Evolutionary conservation across 148 eudicot species (phyloP).

Genomic region (Vaccinium myrtillus): DNA sequence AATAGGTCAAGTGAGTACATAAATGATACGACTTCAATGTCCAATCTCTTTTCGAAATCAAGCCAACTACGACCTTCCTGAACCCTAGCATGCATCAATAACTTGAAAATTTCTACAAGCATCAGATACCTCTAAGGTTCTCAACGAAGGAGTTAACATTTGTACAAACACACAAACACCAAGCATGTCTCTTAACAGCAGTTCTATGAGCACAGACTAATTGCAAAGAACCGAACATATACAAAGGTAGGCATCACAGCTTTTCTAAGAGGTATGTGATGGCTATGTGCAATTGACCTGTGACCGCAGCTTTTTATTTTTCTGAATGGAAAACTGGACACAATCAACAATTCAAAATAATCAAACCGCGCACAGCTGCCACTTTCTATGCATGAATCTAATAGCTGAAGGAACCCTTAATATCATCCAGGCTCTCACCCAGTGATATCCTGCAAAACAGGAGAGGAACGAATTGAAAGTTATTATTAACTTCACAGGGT

Average conservation of each 20-base stretch:
- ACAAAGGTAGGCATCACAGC: neutral
- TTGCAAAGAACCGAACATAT: neutral
- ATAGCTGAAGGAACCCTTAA: slow-evolving; percentile 48
- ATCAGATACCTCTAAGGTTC: neutral
- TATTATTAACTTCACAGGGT: neutral
- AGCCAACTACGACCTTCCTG: neutral
- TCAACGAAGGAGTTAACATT: neutral
- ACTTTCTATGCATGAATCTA: neutral
- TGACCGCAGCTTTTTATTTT: neutral
- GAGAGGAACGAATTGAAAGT: neutral
- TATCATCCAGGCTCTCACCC: slow-evolving; percentile 66
- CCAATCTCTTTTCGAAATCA: neutral
- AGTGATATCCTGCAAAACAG: slow-evolving; percentile 48
- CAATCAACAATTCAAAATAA: neutral
- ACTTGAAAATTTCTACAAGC: neutral
- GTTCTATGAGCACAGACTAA: neutral
- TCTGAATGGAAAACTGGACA: neutral
- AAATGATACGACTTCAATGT: neutral
- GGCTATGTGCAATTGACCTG: neutral
- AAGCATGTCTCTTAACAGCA: neutral
- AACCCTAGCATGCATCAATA: neutral
- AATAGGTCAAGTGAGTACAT: neutral
- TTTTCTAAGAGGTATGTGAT: neutral
- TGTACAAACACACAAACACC: neutral
- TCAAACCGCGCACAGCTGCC: neutral